These are phyloP conservation scores for Aspergillus eucalypticola DNA, from an alignment of 2,329 filamentous ascomycete species.

Conservation along the genomic window DNA sequence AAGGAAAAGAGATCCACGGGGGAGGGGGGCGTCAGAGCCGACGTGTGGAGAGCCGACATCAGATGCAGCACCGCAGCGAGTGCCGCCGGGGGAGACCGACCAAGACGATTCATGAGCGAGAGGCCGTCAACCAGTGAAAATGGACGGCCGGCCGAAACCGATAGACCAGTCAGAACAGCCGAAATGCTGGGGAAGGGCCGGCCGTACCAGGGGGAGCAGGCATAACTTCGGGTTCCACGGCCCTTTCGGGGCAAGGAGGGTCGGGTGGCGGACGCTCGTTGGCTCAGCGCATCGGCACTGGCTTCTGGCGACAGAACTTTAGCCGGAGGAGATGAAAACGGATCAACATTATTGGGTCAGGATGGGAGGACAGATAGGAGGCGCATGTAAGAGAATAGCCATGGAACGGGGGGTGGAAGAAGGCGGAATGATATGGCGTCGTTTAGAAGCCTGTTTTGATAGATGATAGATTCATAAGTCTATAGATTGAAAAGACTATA, in stretches of 20 bases:
- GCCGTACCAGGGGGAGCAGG: constrained; percentile 7
- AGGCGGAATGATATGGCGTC: neutral
- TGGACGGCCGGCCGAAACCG: constrained; percentile 25
- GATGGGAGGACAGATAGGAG: neutral
- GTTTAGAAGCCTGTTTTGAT: neutral
- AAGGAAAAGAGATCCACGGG: constrained; percentile 8
- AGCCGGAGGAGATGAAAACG: constrained; percentile 8
- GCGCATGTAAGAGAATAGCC: neutral
- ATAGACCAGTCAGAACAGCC: constrained; percentile 15
- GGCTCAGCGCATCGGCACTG: constrained; percentile 9
- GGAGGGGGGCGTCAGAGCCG: constrained; percentile 9
- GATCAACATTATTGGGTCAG: constrained; percentile 11
- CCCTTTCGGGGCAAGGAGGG: constrained; percentile 5
- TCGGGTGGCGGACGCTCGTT: constrained; percentile 10
- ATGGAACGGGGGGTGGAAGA: neutral
- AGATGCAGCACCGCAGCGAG: neutral
- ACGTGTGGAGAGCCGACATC: constrained; percentile 18
- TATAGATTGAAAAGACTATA: too few species aligned
- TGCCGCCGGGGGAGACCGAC: neutral
- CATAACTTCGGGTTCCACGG: constrained; percentile 19
- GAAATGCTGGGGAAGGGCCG: constrained; percentile 13
- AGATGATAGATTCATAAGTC: too few species aligned
- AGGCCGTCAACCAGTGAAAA: neutral
- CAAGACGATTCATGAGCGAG: neutral
- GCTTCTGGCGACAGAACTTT: constrained; percentile 3